Evolutionary conservation across 2,329 filamentous ascomycete species (phyloP).

Genomic region (Tolypocladium inflatum): DNA sequence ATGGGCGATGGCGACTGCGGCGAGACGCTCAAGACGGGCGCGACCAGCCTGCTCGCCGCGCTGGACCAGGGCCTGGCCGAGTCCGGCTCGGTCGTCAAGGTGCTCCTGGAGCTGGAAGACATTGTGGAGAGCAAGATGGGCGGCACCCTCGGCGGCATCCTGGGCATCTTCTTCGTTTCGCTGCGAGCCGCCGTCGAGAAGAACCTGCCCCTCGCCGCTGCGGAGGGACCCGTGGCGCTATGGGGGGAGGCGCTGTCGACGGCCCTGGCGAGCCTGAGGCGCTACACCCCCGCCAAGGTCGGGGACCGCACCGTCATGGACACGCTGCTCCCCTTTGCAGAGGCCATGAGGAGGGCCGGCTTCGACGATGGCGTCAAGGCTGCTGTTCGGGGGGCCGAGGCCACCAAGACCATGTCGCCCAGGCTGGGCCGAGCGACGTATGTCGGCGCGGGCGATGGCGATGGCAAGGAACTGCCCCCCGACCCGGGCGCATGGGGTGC

Average conservation of each 20-base stretch:
- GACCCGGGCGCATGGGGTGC: slow-evolving; percentile 66
- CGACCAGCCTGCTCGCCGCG: slow-evolving; percentile 36
- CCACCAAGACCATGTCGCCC: slow-evolving; percentile 55
- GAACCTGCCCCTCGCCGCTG: slow-evolving; percentile 18
- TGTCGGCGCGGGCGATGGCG: slow-evolving; percentile 45
- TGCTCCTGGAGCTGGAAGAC: slow-evolving; percentile 40
- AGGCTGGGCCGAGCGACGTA: slow-evolving; percentile 60
- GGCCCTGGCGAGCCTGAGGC: slow-evolving; percentile 35
- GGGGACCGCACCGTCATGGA: slow-evolving; percentile 51
- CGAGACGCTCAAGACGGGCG: slow-evolving; percentile 48
- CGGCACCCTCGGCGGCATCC: slow-evolving; percentile 39
- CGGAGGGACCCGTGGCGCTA: slow-evolving; percentile 24
- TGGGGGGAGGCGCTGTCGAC: slow-evolving; percentile 33
- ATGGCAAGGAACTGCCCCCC: slow-evolving; percentile 44
- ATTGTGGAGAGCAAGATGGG: slow-evolving; percentile 48
- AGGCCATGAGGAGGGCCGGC: slow-evolving; percentile 34
- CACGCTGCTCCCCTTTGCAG: slow-evolving; percentile 43
- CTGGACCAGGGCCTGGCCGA: slow-evolving; percentile 29
- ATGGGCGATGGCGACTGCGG: slow-evolving; percentile 61
- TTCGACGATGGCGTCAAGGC: slow-evolving; percentile 48
- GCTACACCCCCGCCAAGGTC: slow-evolving; percentile 44
- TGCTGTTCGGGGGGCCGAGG: slow-evolving; percentile 50
- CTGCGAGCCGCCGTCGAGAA: slow-evolving; percentile 31
- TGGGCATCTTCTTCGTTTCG: slow-evolving; percentile 46
- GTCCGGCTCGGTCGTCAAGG: slow-evolving; percentile 34